Evolutionary conservation across 2,329 filamentous ascomycete species (phyloP).

Genomic region (Penicillium fuscoglaucum): DNA sequence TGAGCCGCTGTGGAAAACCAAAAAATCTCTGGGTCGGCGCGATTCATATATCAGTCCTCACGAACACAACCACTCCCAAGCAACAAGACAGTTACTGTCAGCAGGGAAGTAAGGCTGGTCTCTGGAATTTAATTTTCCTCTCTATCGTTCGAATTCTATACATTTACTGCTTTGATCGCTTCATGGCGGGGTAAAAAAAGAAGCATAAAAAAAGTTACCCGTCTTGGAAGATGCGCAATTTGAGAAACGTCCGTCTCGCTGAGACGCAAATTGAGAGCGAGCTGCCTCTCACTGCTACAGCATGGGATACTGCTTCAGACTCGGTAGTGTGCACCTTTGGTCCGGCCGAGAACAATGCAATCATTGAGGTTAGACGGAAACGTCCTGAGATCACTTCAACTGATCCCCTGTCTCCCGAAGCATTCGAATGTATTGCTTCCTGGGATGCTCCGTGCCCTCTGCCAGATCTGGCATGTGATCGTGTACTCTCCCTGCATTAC

Average conservation of each 20-base stretch:
- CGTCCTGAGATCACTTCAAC: conserved; percentile 39
- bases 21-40: conserved; percentile 38
- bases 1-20: conserved; percentile 41
- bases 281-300: conserved; percentile 69
- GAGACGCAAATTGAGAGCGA: conserved; percentile 62
- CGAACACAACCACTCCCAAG: conserved; percentile 18
- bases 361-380: conserved; percentile 69
- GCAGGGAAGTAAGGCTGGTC: neutral
- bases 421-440: conserved; percentile 63
- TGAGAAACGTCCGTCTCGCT: conserved; percentile 73
- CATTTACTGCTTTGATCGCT: conserved; percentile 21
- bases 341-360: conserved; percentile 66
- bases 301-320: conserved; percentile 81
- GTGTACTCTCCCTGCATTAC: conserved; percentile 76
- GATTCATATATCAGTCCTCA: conserved; percentile 28
- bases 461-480: conserved; percentile 73
- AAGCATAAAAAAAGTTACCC: conserved; percentile 26
- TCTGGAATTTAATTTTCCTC: neutral
- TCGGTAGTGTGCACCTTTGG: conserved; percentile 82
- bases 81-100: neutral
- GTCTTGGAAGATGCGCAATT: conserved; percentile 72
- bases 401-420: conserved; percentile 42
- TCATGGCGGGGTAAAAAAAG: conserved; percentile 39
- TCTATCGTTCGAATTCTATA: conserved; percentile 1
- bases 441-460: conserved; percentile 86